Evolutionary conservation across 768 basidiomycete species (phyloP), one percentile per base, ranked within the genome.

Genomic region (Pleurotus tuoliensis): DNA sequence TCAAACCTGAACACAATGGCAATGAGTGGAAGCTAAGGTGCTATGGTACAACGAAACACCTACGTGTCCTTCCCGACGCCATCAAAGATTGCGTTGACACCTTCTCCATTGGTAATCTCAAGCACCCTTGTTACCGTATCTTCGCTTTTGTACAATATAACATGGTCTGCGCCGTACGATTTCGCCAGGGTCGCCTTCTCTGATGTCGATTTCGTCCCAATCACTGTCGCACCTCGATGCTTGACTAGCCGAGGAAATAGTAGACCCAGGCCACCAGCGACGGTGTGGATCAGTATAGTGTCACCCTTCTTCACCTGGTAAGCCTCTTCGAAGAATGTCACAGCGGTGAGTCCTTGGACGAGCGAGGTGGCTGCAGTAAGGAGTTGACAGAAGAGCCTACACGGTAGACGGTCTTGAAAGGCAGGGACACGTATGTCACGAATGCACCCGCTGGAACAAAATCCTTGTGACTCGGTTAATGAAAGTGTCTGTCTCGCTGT

Each of bases 1-100:
- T 92, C 88, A 66, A 88, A 90, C 4, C 88, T 90, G 61, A 12
- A 40, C 54, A 56, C 24, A 47, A 7, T 13, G 25, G 50, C 13
- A 2, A 11, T 34, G 11, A 34, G 30, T 34, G 2, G 3, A 34
- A 34, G 30, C 30, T 8, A 3, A 34, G 30, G 15, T 0, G 7
- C 22, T 18, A 47, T 16, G 4, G 15, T 22, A 50, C 13, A 47
- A 44, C 56, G 56, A 24, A 22, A 1, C 8, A 77, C 89, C 57
- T 71, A 95, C 82, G 94, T 98, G 68, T 93, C 90, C 75, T 91
- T 95, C 1, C 96, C 96, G n/a, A 99, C 93, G 25, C 96, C 96
- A 64, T 99, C 96, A 64, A 88, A 96, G 20, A 93, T 82, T 13
- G 84, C 95, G 59, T 96, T 82, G 4, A 94, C 90, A 13, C 92